Conservation (phyloP, 768 basidiomycete species). For the Hydnum rufescens region DNA sequence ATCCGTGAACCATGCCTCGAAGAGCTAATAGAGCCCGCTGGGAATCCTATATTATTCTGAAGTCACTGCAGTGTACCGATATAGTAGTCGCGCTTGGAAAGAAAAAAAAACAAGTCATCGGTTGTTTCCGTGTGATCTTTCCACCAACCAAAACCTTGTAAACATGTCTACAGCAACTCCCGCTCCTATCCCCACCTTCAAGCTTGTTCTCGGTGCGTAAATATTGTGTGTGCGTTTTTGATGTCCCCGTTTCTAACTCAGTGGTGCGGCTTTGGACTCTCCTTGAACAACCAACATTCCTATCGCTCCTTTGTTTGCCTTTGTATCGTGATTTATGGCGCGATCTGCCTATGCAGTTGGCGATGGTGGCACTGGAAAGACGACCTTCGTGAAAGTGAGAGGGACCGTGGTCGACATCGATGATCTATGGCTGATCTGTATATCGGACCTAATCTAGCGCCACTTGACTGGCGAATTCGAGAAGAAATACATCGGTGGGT, state of each 20-base stretch:
- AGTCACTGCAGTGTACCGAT: too few species aligned
- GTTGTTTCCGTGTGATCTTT: not conserved
- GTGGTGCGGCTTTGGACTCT: not conserved
- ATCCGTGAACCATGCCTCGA: too few species aligned
- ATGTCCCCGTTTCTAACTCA: not conserved
- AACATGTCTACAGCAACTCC: conserved; percentile 1
- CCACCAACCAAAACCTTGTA: not conserved
- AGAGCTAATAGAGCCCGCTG: too few species aligned
- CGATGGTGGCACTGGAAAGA: conserved; percentile 95
- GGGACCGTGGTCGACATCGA: conserved; percentile 11
- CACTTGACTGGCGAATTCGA: conserved; percentile 99
- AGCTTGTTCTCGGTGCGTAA: conserved; percentile 93
- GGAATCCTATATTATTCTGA: too few species aligned
- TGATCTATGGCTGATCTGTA: not conserved
- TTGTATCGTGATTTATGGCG: conserved; percentile 1
- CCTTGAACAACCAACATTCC: not conserved
- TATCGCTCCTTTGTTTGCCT: not conserved
- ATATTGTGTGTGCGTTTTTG: conserved; percentile 14
- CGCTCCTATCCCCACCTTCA: conserved; percentile 65
- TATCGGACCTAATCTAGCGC: conserved; percentile 31
- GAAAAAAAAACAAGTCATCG: not conserved
- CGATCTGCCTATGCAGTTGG: conserved; percentile 36
- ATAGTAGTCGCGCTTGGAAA: too few species aligned
- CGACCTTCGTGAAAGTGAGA: conserved; percentile 88
- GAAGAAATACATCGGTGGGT: conserved; percentile 96